Conservation (phyloP, 257 asterid species). For the Vinca minor region DNA sequence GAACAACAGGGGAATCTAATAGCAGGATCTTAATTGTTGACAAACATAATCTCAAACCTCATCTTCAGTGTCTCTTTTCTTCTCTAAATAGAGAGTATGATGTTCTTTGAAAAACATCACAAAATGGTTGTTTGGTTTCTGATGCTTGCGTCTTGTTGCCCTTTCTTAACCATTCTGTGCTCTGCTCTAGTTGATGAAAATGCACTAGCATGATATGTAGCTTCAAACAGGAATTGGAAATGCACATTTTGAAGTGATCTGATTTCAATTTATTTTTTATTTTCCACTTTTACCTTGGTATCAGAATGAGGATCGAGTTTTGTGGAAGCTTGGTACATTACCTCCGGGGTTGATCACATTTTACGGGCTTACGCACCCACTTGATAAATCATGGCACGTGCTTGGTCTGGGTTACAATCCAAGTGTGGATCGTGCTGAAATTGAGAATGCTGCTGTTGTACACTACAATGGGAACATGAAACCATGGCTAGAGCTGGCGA, state of each 20-base stretch:
- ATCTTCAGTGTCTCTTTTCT: background rate
- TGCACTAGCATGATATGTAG: background rate
- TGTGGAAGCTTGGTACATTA: constrained; percentile 96
- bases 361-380: constrained; percentile 87
- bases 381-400: constrained; percentile 94
- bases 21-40: too few relatives aligned
- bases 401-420: constrained; percentile 96
- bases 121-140: background rate
- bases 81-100: background rate
- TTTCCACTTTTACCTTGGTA: constrained; percentile 16
- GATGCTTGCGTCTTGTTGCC: background rate
- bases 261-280: constrained; percentile 5
- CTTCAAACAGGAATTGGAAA: background rate
- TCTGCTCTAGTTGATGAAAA: background rate
- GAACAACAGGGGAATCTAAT: background rate
- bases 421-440: constrained; percentile 64
- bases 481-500: constrained; percentile 95
- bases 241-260: background rate
- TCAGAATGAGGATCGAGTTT: constrained; percentile 84
- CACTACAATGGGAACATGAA: constrained; percentile 98
- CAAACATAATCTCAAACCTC: background rate
- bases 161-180: background rate
- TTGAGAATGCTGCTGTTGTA: constrained; percentile 87
- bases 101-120: background rate
- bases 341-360: constrained; percentile 96